Evolutionary conservation across 1,284 basidiomycete species (phyloP).

Genomic region (Volvariella surrecta): DNA sequence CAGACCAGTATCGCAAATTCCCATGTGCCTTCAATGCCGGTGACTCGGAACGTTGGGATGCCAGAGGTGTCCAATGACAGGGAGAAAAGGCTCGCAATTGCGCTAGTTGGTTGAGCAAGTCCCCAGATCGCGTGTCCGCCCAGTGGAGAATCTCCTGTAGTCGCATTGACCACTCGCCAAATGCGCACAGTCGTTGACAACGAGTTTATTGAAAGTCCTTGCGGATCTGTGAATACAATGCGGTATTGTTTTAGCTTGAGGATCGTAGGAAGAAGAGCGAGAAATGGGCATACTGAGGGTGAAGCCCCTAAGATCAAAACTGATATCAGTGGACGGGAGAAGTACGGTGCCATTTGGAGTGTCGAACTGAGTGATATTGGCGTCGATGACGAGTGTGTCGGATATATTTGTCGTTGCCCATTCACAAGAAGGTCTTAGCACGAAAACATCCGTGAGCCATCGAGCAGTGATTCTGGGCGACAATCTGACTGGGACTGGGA

Average conservation of each 20-base stretch:
- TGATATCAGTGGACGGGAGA: background rate
- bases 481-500: background rate
- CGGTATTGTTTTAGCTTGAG: too few relatives aligned
- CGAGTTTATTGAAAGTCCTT: background rate
- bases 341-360: background rate
- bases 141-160: background rate
- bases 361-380: background rate
- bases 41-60: background rate
- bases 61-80: background rate
- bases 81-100: background rate
- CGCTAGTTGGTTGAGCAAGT: background rate
- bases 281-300: background rate
- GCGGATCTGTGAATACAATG: too few relatives aligned
- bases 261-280: too few relatives aligned
- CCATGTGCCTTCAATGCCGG: background rate
- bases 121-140: background rate
- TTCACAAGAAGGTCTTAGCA: background rate
- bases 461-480: background rate
- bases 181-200: background rate
- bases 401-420: background rate
- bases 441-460: background rate
- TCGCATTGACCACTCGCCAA: background rate
- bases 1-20: background rate
- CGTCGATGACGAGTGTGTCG: background rate
- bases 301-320: background rate